These are phyloP conservation scores for Staphylotrichum longicolle DNA, from an alignment of 495 filamentous ascomycete genomes.

Conservation along the genomic window DNA sequence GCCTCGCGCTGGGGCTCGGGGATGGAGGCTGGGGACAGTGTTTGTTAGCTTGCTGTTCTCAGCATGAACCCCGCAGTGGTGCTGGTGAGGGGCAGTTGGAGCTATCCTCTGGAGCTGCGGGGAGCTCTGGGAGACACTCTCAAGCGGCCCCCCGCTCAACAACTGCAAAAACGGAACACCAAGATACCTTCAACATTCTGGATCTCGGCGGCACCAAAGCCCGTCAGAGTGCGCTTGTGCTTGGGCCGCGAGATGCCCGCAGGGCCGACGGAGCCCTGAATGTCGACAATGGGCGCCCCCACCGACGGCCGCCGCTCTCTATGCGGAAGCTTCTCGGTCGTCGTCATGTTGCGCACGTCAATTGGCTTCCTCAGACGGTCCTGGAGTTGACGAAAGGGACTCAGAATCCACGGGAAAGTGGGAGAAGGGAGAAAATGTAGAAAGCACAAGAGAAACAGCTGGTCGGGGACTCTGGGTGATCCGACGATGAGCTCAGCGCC, in stretches of 20 bases:
- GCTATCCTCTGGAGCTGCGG: background rate
- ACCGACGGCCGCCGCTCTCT: conserved; percentile 68
- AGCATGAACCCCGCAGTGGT: background rate
- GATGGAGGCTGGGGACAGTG: conserved; percentile 55
- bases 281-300: conserved; percentile 75
- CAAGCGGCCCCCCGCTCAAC: background rate
- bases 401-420: background rate
- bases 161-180: background rate
- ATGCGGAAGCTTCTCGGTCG: conserved; percentile 36
- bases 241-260: conserved; percentile 74
- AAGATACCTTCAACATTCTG: conserved; percentile 76
- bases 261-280: conserved; percentile 76
- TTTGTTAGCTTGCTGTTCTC: conserved; percentile 21
- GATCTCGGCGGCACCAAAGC: conserved; percentile 85
- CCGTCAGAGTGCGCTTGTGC: conserved; percentile 91
- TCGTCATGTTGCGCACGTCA: conserved; percentile 30
- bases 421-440: conserved; percentile 4
- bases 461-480: conserved; percentile 2
- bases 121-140: background rate
- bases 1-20: conserved; percentile 84
- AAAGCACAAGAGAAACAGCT: background rate
- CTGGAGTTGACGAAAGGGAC: background rate
- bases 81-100: conserved; percentile 1
- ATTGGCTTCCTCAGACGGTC: background rate
- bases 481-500: conserved; percentile 9